phyloP scores from a whole-genome alignment of 1,139 yeast species.

The Pichia sp. region DNA sequence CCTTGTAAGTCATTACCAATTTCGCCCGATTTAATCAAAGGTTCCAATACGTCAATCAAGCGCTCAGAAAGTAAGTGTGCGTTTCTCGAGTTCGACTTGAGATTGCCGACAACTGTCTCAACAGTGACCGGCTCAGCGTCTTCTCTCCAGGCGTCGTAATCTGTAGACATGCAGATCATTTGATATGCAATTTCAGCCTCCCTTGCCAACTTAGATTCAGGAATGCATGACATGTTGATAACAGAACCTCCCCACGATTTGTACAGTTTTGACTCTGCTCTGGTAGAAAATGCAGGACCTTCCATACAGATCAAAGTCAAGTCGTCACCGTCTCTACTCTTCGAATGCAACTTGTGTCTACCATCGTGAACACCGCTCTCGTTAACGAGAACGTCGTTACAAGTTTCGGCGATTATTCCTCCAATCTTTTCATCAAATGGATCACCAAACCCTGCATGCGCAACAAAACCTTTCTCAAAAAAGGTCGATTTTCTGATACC shows the following conservation, averaged over 20 bases:
- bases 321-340: conserved; percentile 56
- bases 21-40: conserved; percentile 52
- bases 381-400: conserved; percentile 45
- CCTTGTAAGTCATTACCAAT: conserved; percentile 72
- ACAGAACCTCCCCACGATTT: conserved; percentile 90
- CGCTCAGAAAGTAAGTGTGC: conserved; percentile 75
- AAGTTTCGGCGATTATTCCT: conserved; percentile 55
- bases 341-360: conserved; percentile 47
- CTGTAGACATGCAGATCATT: conserved; percentile 98
- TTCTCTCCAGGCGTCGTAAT: conserved; percentile 97
- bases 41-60: conserved; percentile 63
- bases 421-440: conserved; percentile 82
- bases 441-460: conserved; percentile 96
- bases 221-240: conserved; percentile 93
- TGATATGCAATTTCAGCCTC: conserved; percentile 97
- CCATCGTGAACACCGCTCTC: conserved; percentile 31
- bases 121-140: conserved; percentile 95
- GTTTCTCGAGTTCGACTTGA: conserved; percentile 80
- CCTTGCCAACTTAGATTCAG: conserved; percentile 93
- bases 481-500: conserved; percentile 89
- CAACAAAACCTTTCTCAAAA: conserved; percentile 90
- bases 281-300: conserved; percentile 95
- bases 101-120: conserved; percentile 88
- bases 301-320: conserved; percentile 93
- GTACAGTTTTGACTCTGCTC: conserved; percentile 93